Evolutionary conservation across 2,329 filamentous ascomycete genomes (phyloP), one percentile per base, ranked within the genome.

Genomic region (Teratosphaeriaceae sp.): DNA sequence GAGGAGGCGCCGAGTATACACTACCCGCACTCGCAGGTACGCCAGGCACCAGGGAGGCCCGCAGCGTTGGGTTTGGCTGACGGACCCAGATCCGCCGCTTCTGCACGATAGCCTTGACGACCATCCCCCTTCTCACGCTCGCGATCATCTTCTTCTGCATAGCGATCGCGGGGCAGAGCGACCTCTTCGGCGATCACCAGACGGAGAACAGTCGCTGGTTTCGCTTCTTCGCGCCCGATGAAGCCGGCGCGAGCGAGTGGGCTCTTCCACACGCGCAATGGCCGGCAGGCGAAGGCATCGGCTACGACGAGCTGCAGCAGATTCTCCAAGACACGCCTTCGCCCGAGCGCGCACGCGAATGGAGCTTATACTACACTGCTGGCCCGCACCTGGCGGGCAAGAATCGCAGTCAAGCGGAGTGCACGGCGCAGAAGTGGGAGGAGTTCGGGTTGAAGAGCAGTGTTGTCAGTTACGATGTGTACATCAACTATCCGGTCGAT

Each of bases 101-200:
- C 62, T 85, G 80, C 60, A 83, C 79, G 31, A 69, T 85, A 44
- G 71, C 75, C 18, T 59, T 72, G 22, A 55, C 56, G 18, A 48
- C 56, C 26, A 53, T 66, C 5, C 63, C 68, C n/a, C 46, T 68
- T 34, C 46, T 64, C 13, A 65, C 65, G 27, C 51, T 66, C 22
- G 50, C 58, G 16, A 58, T 64, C 24, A 54, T 66, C 3, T 47
- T 69, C 42, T 47, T 70, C 16, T 57, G 64, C 30, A 56, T 71
- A 35, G 61, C 60, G 15, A 55, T 70, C 27, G 52, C 59, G 12
- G 59, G 64, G 9, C 55, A 62, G 15, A 46, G 42, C 20, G 54
- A 42, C 42, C 47, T 63, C 18, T 56, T 60, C n/a, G 59, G 61
- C 30, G 61, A 63, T 40, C 55, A 64, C 16, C 49, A 53, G 16